Evolutionary conservation across 2,329 filamentous ascomycete species (phyloP), one percentile per base, ranked within the genome.

Genomic region (Pyrenophora seminiperda): DNA sequence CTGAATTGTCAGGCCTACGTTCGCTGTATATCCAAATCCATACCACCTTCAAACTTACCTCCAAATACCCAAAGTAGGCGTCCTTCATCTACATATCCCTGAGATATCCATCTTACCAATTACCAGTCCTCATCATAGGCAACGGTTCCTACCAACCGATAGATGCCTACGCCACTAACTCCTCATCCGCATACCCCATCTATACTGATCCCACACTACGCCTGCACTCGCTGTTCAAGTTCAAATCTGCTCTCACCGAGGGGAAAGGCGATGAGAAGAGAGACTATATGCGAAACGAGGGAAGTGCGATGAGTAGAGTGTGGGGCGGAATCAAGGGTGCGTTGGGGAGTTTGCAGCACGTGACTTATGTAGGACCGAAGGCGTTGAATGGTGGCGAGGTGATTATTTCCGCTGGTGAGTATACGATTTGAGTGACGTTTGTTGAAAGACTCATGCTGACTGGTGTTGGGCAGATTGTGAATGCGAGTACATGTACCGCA

Each of bases 141-240:
- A 56, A 55, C 17, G 63, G 63, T 11, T 63, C 61, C n/a, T 57
- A 63, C 11, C 60, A 63, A n/a, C 63, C 63, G 14, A 66, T 66
- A 15, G 50, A 59, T 7, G 53, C 50, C 1, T 66, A 65, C 41
- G 55, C 54, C 1, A 39, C 7, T 2, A 56, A 42, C 4, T 44
- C 58, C 3, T 55, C 58, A 0, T 66, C 60, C 2, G 44, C 38
- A 2, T 66, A 66, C 24, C 61, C 60, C 1, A 58, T 66, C 15
- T 66, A 66, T 14, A 63, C 61, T 4, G 58, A 66, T 5, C 63
- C 63, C 7, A 59, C 58, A 3, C 50, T 52, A 18, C 48, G 30
- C 7, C 47, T 66, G 6, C 61, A 66, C 39, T 41, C 42, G 1
- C 50, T 66, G 4, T 49, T 65, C n/a, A 54, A 54, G 22, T 66